Evolutionary conservation across 495 filamentous ascomycete species (phyloP).

Genomic region (Xanthoparmelia taractica): DNA sequence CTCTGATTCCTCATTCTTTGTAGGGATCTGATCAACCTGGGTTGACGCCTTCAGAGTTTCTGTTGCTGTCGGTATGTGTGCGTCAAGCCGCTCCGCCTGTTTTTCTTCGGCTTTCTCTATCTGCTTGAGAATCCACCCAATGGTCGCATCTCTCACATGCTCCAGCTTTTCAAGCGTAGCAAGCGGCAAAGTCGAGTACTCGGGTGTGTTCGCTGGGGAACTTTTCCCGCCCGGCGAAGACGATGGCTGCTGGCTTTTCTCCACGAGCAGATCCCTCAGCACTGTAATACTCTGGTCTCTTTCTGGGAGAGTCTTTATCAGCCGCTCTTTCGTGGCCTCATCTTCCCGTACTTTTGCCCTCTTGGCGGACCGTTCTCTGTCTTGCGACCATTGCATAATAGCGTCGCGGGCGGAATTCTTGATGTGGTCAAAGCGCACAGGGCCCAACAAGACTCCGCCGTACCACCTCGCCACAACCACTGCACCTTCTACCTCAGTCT

Average conservation of each 20-base stretch:
- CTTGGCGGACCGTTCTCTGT: background rate
- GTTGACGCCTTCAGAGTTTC: background rate
- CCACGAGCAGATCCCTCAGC: conserved; percentile 32
- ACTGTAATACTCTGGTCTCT: conserved; percentile 35
- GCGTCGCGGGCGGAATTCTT: conserved; percentile 33
- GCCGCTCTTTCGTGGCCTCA: conserved; percentile 21
- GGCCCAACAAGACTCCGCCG: conserved; percentile 39
- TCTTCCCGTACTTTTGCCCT: conserved; percentile 15
- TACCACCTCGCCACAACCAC: conserved; percentile 44
- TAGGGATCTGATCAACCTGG: background rate
- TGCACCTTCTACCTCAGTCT: conserved; percentile 30
- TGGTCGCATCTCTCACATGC: conserved; percentile 38
- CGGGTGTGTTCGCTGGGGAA: conserved; percentile 23
- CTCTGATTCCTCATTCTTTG: background rate
- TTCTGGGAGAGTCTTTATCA: conserved; percentile 30
- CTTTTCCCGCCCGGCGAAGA: background rate
- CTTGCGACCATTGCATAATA: conserved; percentile 26
- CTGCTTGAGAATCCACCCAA: conserved; percentile 36
- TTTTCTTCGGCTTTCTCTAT: conserved; percentile 37
- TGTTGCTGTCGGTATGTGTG: background rate
- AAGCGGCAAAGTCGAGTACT: conserved; percentile 32
- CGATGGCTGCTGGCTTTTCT: conserved; percentile 23
- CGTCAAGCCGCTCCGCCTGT: background rate
- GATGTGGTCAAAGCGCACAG: conserved; percentile 39
- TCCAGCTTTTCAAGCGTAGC: conserved; percentile 32